Evolutionary conservation across 148 eudicot genomes (phyloP), one percentile per base, ranked within the genome.

Genomic region (Cornus florida): DNA sequence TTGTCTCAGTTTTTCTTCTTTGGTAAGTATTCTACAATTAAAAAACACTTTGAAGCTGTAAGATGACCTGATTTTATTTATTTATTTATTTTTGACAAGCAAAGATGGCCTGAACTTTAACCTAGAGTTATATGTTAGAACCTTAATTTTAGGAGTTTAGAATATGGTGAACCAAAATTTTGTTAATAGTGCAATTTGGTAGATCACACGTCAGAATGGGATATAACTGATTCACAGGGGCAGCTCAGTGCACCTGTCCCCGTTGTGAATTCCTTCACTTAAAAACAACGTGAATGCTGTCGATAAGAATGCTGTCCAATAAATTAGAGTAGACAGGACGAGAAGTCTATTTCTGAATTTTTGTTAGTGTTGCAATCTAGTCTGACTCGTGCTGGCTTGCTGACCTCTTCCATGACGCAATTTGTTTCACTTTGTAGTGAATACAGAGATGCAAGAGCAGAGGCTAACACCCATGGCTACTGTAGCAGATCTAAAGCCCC

Each of bases 371-470:
- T 16, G 2, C 4, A 53, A 11, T 53, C 59, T 11, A 53, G 3
- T 16, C 59, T 3, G 59, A 12, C 19, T 64, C 14, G 24, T 28
- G 56, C 35, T 77, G 65, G 14, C 46, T 59, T 70, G 17, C 72
- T 68, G 73, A 50, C 11, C 69, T 75, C 22, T 31, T 79, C n/a
- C 38, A 5, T 71, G 20, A 70, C 67, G 60, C 69, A 75, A 50
- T 80, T 23, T 76, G n/a, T 39, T 79, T 73, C 75, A 10, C 68
- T 66, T 75, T 79, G 70, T 79, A 91, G 94, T 86, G 78, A 86
- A 81, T 75, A 77, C 79, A 67, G 95, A 90, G 85, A 73, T 91
- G 87, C 98, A 89, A 88, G 97, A 88, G 78, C 99, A 89, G 79
- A 91, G 97, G 78, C 82, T 86, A 74, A 82, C 82, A 73, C 82